Base-by-base conservation (phyloP, 2,329 filamentous ascomycete genomes). In the Nannizzia gypsea region DNA sequence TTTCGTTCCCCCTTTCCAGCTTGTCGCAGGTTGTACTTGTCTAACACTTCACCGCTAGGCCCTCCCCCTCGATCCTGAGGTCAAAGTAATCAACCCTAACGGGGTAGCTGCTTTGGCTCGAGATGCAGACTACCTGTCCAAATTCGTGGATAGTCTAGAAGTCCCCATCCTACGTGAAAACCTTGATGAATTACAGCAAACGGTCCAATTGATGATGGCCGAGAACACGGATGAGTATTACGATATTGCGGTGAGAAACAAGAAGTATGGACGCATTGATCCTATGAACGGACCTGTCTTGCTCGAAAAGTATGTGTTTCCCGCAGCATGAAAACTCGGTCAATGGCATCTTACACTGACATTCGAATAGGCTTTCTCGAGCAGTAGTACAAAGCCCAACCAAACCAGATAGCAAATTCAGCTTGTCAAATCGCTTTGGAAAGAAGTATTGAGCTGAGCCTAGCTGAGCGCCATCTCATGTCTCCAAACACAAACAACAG, bases 151-250 rank as follows among this genome's bases (percentile, higher is more conserved):
- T 65, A 86, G 84, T 50, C 83, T 99, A 20, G 88, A 90, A 64
- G 92, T 95, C 4, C 85, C 86, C n/a, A 91, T 95, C 74, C 78
- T 99, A 20, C 82, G 87, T 63, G 88, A 93, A 69, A 93, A 95
- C 65, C 77, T 99, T 42, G 91, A 96, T 67, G 93, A 97, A 75
- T 78, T 99, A 38, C 86, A 92, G 66, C 93, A 99, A 76, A 97
- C 93, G 1, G 87, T 96, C 54, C 84, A 88, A 62, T 80, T 99
- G 26, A 88, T 99, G 81, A 85, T 89, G 69, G 76, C 81, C 11
- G 90, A 95, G 44, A 95, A 95, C 67, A 84, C 89, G n/a, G 91
- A 97, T 65, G 92, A 97, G 72, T 99, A 96, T 73, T 99, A 93
- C 71, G 93, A 99, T 70, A 87, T 93, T 56, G 88, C 87, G 3